Base-by-base conservation (phyloP, 768 basidiomycete species). In the Lactarius indigo region DNA sequence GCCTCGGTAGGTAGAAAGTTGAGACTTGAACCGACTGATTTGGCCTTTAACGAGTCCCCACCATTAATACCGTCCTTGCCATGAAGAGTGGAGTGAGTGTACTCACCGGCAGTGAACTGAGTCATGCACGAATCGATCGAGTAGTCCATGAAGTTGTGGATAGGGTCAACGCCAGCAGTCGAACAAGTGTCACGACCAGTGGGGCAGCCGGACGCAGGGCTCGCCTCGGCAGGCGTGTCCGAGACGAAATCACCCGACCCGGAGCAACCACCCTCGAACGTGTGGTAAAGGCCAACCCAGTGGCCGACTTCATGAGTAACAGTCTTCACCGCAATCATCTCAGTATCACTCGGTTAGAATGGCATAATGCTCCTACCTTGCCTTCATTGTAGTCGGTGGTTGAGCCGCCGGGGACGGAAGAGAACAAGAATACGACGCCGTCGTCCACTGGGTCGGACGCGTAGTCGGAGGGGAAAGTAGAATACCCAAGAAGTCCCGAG, bases 271-370 rank as follows among this genome's bases (percentile, higher is more conserved):
- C 82, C 82, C 72, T 86, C 81, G 81, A 85, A 85, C 30, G 84
- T 84, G 76, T 85, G 84, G 75, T 80, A 85, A 30, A 85, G 78
- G 28, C 85, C 84, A 63, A 84, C 76, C 84, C 85, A 87, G 75
- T 86, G 84, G n/a, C 85, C 84, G 56, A 79, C 81, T 73, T 87
- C 85, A 71, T 87, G 85, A 20, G 81, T 84, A 66, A 83, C 70
- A 55, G 82, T 86, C 73, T 81, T 5, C 33, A 39, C 10, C 23
- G 0, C 18, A 23, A 55, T 37, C 63, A 18, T 28, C 30, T 59
- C 9, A 28, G 28, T n/a, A 33, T 42, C 17, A 23, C 31, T 17
- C 18, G 55, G 8, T 17, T 3, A 31, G 23, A n/a, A 28, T 37
- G 54, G 20, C 18, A 33, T 2, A 3, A n/a, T 30, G 26, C 31